phyloP scores from a whole-genome alignment of 2,329 filamentous ascomycete genomes.

The Pseudopyricularia cyperi region DNA sequence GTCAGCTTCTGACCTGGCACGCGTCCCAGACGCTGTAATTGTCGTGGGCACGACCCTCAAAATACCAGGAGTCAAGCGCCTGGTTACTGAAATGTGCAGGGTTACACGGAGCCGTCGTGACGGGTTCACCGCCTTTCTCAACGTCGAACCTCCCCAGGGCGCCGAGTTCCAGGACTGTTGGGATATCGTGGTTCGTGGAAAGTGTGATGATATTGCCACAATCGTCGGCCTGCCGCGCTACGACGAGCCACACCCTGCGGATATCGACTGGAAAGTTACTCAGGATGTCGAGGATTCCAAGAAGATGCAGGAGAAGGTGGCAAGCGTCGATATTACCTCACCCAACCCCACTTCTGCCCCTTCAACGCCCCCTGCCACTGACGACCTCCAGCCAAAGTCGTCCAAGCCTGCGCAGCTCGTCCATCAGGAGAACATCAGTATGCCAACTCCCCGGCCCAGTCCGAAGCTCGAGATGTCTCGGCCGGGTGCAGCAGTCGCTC shows the following conservation, averaged over 20 bases:
- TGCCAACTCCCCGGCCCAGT: slow-evolving; percentile 45
- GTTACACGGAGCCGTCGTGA: slow-evolving; percentile 72
- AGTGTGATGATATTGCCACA: slow-evolving; percentile 76
- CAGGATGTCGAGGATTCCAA: background rate
- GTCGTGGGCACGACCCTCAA: slow-evolving; percentile 95
- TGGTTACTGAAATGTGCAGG: slow-evolving; percentile 83
- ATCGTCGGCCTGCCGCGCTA: slow-evolving; percentile 51
- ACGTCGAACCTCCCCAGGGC: slow-evolving; percentile 73
- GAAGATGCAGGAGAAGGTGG: background rate
- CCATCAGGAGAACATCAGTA: slow-evolving; percentile 31
- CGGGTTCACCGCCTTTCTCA: slow-evolving; percentile 88
- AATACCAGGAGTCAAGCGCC: slow-evolving; percentile 79
- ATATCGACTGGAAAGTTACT: slow-evolving; percentile 20
- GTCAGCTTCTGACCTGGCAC: slow-evolving; percentile 71
- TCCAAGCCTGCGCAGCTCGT: slow-evolving; percentile 21
- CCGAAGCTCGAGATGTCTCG: slow-evolving; percentile 31
- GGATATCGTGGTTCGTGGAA: slow-evolving; percentile 79
- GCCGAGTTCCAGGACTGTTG: slow-evolving; percentile 84
- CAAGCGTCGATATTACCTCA: background rate
- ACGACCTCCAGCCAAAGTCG: slow-evolving; percentile 13
- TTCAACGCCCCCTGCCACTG: slow-evolving; percentile 8
- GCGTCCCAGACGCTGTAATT: slow-evolving; percentile 78
- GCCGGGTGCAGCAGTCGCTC: slow-evolving; percentile 20
- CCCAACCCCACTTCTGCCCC: background rate
- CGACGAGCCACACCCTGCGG: slow-evolving; percentile 32